Conservation (phyloP, 768 basidiomycete species). For the Xerocomellus chrysenteron region DNA sequence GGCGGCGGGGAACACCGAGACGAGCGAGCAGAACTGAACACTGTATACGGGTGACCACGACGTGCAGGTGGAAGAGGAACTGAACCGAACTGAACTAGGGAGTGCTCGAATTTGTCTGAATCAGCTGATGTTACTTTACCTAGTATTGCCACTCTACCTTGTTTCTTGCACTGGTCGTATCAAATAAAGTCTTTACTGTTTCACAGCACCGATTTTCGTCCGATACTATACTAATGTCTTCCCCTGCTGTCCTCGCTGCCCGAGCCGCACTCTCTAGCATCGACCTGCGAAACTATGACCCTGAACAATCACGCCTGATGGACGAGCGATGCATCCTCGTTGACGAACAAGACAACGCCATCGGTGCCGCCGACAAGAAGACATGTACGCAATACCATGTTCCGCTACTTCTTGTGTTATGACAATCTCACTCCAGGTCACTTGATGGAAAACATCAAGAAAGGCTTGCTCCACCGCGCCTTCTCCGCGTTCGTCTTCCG, state of each 20-base stretch:
- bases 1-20: too few species aligned
- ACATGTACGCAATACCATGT: constrained; percentile 62
- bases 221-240: constrained; percentile 43
- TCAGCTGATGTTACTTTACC: too few species aligned
- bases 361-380: constrained; percentile 93
- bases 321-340: constrained; percentile 93
- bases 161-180: too few species aligned
- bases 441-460: constrained; percentile 94
- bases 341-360: constrained; percentile 79
- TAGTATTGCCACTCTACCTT: too few species aligned
- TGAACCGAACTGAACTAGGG: too few species aligned
- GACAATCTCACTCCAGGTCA: constrained; percentile 53
- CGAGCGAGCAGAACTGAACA: too few species aligned
- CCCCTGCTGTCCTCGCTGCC: constrained; percentile 62
- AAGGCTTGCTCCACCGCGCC: constrained; percentile 92
- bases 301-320: constrained; percentile 93
- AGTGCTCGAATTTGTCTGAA: too few species aligned
- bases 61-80: too few species aligned
- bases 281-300: constrained; percentile 83
- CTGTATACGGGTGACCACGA: too few species aligned
- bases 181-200: too few species aligned
- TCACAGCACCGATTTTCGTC: background rate
- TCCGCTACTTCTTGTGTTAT: background rate
- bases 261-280: constrained; percentile 65
- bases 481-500: constrained; percentile 98